Percentiles rank a stretch among this genome's conserved stretches.
phyloP scores from a whole-genome alignment of 2,329 filamentous ascomycete genomes.

The Xylariaceae sp. region DNA sequence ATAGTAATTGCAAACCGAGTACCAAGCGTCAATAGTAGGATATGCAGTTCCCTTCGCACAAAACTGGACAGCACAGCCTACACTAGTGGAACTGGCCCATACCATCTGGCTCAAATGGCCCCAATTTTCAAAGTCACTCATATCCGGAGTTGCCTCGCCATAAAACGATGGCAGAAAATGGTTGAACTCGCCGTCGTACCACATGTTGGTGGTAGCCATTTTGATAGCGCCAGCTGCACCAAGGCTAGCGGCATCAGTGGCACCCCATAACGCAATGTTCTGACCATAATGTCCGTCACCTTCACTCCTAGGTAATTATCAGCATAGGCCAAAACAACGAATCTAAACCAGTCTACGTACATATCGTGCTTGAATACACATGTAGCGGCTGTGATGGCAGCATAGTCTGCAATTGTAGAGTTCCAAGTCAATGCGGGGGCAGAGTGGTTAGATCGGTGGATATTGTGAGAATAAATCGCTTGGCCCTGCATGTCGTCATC shows the following conservation, averaged over 20 bases:
- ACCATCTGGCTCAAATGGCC: conserved; percentile 81
- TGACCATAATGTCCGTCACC: conserved; percentile 79
- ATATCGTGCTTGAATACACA: conserved; percentile 80
- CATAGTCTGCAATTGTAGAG: conserved; percentile 65
- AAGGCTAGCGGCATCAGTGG: conserved; percentile 50
- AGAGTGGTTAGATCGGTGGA: conserved; percentile 84
- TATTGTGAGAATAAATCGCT: conserved; percentile 78
- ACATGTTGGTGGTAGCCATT: conserved; percentile 76
- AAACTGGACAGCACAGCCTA: conserved; percentile 67
- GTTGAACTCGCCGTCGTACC: conserved; percentile 83
- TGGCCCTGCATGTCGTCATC: conserved; percentile 42
- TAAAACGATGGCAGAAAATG: conserved; percentile 63
- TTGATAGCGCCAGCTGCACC: conserved; percentile 63
- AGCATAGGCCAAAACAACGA: conserved; percentile 31
- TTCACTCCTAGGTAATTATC: conserved; percentile 52
- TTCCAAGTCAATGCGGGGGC: conserved; percentile 70
- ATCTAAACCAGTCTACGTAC: conserved; percentile 59
- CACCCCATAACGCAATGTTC: conserved; percentile 77
- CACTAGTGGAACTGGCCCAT: conserved; percentile 65
- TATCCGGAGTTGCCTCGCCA: conserved; percentile 63
- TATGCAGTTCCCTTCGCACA: conserved; percentile 59
- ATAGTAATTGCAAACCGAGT: conserved; percentile 89
- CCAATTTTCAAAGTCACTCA: conserved; percentile 67
- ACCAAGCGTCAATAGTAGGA: conserved; percentile 62
- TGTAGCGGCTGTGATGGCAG: conserved; percentile 64